These are phyloP conservation scores for Fremontodendron californicum DNA, from an alignment of 345 rosid species.

Conservation along the genomic window DNA sequence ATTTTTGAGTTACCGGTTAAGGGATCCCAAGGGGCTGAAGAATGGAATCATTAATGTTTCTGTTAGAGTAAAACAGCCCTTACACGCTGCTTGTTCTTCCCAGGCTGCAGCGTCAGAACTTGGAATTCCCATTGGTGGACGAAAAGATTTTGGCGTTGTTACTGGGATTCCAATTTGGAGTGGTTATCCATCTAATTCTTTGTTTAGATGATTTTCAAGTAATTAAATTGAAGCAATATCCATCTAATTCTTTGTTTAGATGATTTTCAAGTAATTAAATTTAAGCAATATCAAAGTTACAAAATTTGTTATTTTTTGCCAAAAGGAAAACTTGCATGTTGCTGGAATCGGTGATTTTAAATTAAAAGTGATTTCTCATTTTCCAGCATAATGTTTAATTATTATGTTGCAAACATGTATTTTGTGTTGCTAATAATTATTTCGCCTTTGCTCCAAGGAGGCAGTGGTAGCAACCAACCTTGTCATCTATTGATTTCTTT, in stretches of 20 bases:
- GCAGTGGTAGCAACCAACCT: too few relatives aligned
- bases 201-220: not conserved
- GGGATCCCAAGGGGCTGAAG: constrained; percentile 38
- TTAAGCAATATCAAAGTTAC: not conserved
- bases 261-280: not conserved
- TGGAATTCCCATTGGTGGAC: constrained; percentile 9
- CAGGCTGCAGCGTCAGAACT: constrained; percentile 5
- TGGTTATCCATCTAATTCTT: constrained; percentile 15
- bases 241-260: constrained; percentile 5
- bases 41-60: constrained; percentile 66
- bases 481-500: too few relatives aligned
- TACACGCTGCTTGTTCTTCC: constrained; percentile 16
- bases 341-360: too few relatives aligned
- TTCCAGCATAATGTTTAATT: not conserved
- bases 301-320: not conserved
- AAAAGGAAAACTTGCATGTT: too few relatives aligned
- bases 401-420: not conserved
- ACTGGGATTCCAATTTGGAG: constrained; percentile 49
- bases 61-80: constrained; percentile 36
- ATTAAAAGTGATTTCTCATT: not conserved
- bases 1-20: constrained; percentile 66
- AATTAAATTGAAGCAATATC: not conserved
- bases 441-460: too few relatives aligned
- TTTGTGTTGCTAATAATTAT: not conserved
- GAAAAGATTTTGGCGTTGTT: constrained; percentile 25